A percentile compares a stretch with the other conserved stretches of the same genome.
phyloP scores from a whole-genome alignment of 2,329 filamentous ascomycete species.

The Claviceps sp. region DNA sequence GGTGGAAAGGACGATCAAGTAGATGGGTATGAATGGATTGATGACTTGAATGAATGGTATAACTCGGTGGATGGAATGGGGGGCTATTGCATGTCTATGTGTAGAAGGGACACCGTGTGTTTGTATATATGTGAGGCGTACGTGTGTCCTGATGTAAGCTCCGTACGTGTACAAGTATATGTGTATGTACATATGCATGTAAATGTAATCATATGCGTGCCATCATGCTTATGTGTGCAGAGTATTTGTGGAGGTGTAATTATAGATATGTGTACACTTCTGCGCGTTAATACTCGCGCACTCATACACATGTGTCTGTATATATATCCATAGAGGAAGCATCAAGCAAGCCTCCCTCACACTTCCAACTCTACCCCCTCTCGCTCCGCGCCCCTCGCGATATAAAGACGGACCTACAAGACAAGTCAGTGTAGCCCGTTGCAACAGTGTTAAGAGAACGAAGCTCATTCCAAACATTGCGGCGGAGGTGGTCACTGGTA shows the following conservation, averaged over 20 bases:
- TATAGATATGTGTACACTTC: no score
- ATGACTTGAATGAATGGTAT: not conserved
- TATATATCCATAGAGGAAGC: no score
- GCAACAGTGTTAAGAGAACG: not conserved
- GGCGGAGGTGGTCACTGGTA: no score
- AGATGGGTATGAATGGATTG: conserved; percentile 10
- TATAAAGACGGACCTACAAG: conserved; percentile 56
- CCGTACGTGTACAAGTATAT: not conserved
- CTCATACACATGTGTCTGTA: not conserved
- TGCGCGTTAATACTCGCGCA: no score
- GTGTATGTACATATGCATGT: not conserved
- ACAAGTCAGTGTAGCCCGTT: not conserved
- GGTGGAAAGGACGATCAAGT: conserved; percentile 71
- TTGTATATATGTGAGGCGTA: no score
- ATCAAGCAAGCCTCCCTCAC: conserved; percentile 6
- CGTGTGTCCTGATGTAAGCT: no score
- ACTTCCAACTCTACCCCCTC: conserved; percentile 58
- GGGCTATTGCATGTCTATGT: no score
- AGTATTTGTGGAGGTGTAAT: no score
- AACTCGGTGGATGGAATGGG: no score
- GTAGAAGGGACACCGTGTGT: no score
- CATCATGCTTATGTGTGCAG: no score
- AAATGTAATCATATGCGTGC: not conserved
- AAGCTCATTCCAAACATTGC: no score
- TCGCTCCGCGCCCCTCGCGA: conserved; percentile 63